Evolutionary conservation across 2,329 filamentous ascomycete species (phyloP).

Genomic region (Ophiosphaerella korrae): DNA sequence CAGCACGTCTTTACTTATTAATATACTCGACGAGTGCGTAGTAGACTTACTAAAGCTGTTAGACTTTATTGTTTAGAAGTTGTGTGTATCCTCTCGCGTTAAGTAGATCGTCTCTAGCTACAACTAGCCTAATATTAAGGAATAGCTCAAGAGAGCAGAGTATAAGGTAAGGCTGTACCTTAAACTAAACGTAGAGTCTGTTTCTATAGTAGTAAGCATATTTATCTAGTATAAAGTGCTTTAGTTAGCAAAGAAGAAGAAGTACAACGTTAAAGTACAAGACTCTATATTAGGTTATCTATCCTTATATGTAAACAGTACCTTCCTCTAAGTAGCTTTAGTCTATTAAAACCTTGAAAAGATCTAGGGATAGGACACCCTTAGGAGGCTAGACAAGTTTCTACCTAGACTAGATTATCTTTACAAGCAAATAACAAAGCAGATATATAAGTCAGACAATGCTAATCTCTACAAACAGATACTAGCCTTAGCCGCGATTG

Average conservation of each 20-base stretch:
- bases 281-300: too few species aligned
- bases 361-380: conserved; percentile 36
- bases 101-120: too few species aligned
- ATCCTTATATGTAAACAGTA: too few species aligned
- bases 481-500: too few species aligned
- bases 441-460: conserved; percentile 26
- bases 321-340: too few species aligned
- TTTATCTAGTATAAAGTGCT: conserved; percentile 48
- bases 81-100: conserved; percentile 15
- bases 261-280: conserved; percentile 45
- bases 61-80: not conserved
- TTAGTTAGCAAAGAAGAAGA: conserved; percentile 34
- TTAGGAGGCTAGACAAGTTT: conserved; percentile 2
- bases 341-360: conserved; percentile 3
- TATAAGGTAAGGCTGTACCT: too few species aligned
- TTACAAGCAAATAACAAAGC: conserved; percentile 48
- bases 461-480: conserved; percentile 30
- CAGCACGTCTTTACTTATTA: too few species aligned
- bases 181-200: conserved; percentile 33
- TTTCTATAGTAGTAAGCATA: conserved; percentile 41
- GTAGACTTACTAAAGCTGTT: conserved; percentile 3
- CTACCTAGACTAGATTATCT: conserved; percentile 45
- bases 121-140: too few species aligned
- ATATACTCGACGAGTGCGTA: too few species aligned
- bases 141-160: too few species aligned